Evolutionary conservation across 2,329 filamentous ascomycete genomes (phyloP).

Genomic region (Anthostomella pinea): DNA sequence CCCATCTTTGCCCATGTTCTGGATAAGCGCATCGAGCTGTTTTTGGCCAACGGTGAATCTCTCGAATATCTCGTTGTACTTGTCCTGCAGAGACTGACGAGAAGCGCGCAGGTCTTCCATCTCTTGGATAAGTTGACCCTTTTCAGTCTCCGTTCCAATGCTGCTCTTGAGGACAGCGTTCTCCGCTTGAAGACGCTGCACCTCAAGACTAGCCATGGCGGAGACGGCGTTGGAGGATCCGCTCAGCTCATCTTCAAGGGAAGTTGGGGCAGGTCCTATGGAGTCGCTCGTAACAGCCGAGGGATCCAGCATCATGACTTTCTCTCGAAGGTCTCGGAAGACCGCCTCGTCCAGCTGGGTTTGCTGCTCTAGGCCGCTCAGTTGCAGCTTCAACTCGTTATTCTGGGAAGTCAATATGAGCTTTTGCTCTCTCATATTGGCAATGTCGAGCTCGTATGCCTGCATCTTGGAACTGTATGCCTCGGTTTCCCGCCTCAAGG

Average conservation of each 20-base stretch:
- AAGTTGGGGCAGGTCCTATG: slow-evolving; percentile 35
- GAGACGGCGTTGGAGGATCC: slow-evolving; percentile 41
- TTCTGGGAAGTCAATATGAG: slow-evolving; percentile 43
- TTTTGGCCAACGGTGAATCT: slow-evolving; percentile 56
- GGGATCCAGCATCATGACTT: slow-evolving; percentile 40
- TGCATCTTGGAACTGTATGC: slow-evolving; percentile 33
- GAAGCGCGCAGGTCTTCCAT: slow-evolving; percentile 53
- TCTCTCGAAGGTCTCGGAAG: slow-evolving; percentile 59
- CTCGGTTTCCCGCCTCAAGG: slow-evolving; percentile 33
- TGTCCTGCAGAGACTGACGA: slow-evolving; percentile 50
- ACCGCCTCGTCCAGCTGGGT: slow-evolving; percentile 45
- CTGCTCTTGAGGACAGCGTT: slow-evolving; percentile 57
- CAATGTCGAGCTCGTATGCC: slow-evolving; percentile 36
- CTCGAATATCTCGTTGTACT: slow-evolving; percentile 56
- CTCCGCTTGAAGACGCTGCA: slow-evolving; percentile 60
- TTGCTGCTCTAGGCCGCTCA: slow-evolving; percentile 32
- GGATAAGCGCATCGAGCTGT: slow-evolving; percentile 54
- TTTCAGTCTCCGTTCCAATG: slow-evolving; percentile 52
- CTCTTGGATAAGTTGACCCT: slow-evolving; percentile 52
- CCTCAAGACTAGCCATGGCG: slow-evolving; percentile 46
- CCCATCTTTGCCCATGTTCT: slow-evolving; percentile 52
- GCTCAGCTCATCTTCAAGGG: slow-evolving; percentile 60
- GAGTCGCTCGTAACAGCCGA: slow-evolving; percentile 25
- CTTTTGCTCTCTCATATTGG: slow-evolving; percentile 43
- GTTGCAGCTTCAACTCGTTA: slow-evolving; percentile 37